These are phyloP conservation scores for Cutaneotrichosporon cavernicola DNA, from an alignment of 1,284 basidiomycete genomes.

Conservation along the genomic window DNA sequence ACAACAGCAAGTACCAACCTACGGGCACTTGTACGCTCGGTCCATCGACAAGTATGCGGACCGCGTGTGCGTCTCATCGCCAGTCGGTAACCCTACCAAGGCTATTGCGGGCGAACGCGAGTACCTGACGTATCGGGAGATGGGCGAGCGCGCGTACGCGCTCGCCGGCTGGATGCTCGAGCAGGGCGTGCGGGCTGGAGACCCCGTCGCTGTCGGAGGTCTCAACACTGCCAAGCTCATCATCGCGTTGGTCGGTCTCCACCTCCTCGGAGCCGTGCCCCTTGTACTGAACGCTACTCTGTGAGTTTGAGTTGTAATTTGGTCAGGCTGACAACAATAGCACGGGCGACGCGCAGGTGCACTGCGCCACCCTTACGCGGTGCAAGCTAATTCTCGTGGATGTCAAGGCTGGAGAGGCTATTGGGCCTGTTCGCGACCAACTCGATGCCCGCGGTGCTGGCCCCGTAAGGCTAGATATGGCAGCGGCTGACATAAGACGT, in stretches of 20 bases:
- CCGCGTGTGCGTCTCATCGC: neutral
- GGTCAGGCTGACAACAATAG: neutral
- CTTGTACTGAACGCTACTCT: slow-evolving; percentile 35
- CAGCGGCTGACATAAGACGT: neutral
- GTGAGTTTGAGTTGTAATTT: neutral
- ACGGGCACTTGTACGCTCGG: neutral
- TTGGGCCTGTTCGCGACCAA: slow-evolving; percentile 23
- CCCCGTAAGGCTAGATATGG: neutral
- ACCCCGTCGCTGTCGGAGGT: slow-evolving; percentile 42
- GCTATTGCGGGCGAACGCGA: slow-evolving; percentile 16
- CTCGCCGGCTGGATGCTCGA: slow-evolving; percentile 38
- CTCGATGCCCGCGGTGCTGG: slow-evolving; percentile 8
- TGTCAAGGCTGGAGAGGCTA: slow-evolving; percentile 29
- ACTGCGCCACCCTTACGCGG: slow-evolving; percentile 33
- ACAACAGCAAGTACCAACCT: slow-evolving; percentile 5
- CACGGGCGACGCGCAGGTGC: slow-evolving; percentile 25
- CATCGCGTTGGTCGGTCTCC: slow-evolving; percentile 36
- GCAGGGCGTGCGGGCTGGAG: slow-evolving; percentile 34
- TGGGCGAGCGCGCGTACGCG: slow-evolving; percentile 27
- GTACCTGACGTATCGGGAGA: slow-evolving; percentile 33
- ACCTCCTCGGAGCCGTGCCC: slow-evolving; percentile 40
- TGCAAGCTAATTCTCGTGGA: slow-evolving; percentile 41
- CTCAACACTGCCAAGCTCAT: slow-evolving; percentile 42
- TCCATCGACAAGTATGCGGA: neutral
- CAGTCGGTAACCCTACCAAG: neutral